Evolutionary conservation across 768 basidiomycete genomes (phyloP).

Genomic region (Boletus speciosus): DNA sequence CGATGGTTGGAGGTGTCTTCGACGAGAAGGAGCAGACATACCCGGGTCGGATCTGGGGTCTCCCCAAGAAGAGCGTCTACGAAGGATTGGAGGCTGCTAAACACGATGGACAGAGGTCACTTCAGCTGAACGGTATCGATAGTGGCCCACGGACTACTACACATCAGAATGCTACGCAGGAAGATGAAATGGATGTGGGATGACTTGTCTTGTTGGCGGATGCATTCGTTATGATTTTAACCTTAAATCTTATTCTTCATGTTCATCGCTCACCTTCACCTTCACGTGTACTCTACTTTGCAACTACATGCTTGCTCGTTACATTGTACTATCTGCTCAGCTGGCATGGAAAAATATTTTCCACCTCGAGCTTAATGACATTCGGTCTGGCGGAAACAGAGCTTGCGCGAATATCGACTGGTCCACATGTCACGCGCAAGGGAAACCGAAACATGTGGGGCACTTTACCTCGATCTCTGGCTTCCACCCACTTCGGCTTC

Average conservation of each 20-base stretch:
- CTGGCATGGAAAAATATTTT: slow-evolving; percentile 7
- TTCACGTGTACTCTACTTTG: slow-evolving; percentile 25
- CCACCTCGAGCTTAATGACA: slow-evolving; percentile 4
- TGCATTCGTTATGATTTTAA: slow-evolving; percentile 3
- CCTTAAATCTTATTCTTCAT: slow-evolving; percentile 27
- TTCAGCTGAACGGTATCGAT: slow-evolving; percentile 20
- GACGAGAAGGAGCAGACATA: slow-evolving; percentile 62
- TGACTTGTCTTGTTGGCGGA: slow-evolving; percentile 28
- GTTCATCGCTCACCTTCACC: slow-evolving; percentile 23
- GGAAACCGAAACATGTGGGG: too few species aligned
- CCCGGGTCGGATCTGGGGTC: slow-evolving; percentile 73
- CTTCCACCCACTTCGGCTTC: too few species aligned
- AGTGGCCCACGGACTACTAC: slow-evolving; percentile 29
- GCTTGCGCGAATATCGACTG: too few species aligned
- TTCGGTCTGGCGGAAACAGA: not conserved
- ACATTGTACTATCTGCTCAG: slow-evolving; percentile 17
- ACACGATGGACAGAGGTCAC: slow-evolving; percentile 30
- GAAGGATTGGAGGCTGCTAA: slow-evolving; percentile 65
- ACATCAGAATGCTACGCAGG: slow-evolving; percentile 43
- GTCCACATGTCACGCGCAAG: too few species aligned
- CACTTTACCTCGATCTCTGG: too few species aligned
- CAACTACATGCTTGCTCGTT: slow-evolving; percentile 21
- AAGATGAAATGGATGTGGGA: slow-evolving; percentile 69
- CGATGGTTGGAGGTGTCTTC: slow-evolving; percentile 70
- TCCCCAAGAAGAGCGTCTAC: slow-evolving; percentile 74